phyloP scores from a whole-genome alignment of 202 grass and related monocot genomes.

The Zoysia matrella region DNA sequence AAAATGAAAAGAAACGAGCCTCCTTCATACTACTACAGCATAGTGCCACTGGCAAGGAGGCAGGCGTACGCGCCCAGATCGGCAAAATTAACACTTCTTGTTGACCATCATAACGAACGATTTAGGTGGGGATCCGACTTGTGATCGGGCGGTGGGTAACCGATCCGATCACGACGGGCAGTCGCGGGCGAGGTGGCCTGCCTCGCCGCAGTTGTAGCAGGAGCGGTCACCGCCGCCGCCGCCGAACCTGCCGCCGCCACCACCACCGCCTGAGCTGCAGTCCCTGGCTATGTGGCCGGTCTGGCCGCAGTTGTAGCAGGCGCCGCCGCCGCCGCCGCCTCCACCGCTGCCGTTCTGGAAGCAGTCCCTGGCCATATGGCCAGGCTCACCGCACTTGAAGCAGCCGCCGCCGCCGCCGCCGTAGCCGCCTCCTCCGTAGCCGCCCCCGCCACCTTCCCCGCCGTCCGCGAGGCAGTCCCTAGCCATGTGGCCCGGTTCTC shows the following conservation, averaged over 20 bases:
- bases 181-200: constrained; percentile 86
- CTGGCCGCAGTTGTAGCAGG: constrained; percentile 93
- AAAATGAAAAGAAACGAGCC: not conserved
- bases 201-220: constrained; percentile 88
- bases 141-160: not conserved
- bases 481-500: constrained; percentile 67
- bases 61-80: constrained; percentile 35
- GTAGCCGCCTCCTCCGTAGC: not conserved
- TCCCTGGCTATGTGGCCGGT: constrained; percentile 73
- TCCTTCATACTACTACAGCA: not conserved
- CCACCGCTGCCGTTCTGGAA: constrained; percentile 33
- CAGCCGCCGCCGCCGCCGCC: constrained; percentile 39
- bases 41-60: not conserved
- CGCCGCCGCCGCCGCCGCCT: constrained; percentile 40
- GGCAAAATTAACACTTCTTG: constrained; percentile 54
- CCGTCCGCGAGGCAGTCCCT: constrained; percentile 63
- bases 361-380: constrained; percentile 63
- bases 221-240: constrained; percentile 61
- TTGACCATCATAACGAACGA: constrained; percentile 3
- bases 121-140: constrained; percentile 24
- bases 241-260: constrained; percentile 50
- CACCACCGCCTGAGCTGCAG: constrained; percentile 53
- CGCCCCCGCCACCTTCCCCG: not conserved
- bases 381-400: constrained; percentile 64
- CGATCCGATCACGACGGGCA: constrained; percentile 58